A percentile compares a stretch with the other conserved stretches of the same genome.
Evolutionary conservation across 768 basidiomycete species (phyloP).

Genomic region (Xerocomellus amylosporus): DNA sequence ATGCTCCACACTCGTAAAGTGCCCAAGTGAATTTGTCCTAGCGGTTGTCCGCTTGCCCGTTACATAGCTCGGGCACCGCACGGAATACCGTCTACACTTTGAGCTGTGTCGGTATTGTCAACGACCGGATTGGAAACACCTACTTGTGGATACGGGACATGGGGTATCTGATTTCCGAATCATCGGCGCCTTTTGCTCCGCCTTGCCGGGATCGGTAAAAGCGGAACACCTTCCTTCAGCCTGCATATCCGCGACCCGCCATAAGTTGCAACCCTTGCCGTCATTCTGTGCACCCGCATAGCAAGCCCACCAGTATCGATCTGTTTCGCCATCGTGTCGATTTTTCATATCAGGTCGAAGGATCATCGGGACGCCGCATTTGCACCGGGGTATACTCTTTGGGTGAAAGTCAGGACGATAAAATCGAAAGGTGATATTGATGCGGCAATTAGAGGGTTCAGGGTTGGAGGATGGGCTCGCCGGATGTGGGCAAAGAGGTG

Average conservation of each 20-base stretch:
- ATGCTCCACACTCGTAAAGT: background rate
- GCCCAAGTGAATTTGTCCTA: background rate
- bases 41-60: background rate
- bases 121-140: background rate
- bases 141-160: background rate
- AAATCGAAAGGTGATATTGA: constrained; percentile 86
- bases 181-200: background rate
- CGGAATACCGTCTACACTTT: background rate
- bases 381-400: constrained; percentile 62
- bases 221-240: constrained; percentile 62
- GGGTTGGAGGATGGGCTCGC: constrained; percentile 16
- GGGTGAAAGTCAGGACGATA: constrained; percentile 80
- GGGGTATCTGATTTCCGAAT: background rate
- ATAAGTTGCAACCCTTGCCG: constrained; percentile 75
- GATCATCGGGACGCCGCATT: constrained; percentile 68
- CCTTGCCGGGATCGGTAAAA: constrained; percentile 22
- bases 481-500: constrained; percentile 49
- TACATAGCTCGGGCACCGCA: background rate
- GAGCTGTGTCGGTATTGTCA: background rate
- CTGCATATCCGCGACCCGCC: constrained; percentile 69
- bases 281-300: constrained; percentile 81
- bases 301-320: constrained; percentile 74
- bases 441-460: constrained; percentile 62
- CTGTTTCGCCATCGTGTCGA: constrained; percentile 48
- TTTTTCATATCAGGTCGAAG: constrained; percentile 81